Conservation (phyloP, 2,329 filamentous ascomycete species). For the Hymenoscyphus linearis region DNA sequence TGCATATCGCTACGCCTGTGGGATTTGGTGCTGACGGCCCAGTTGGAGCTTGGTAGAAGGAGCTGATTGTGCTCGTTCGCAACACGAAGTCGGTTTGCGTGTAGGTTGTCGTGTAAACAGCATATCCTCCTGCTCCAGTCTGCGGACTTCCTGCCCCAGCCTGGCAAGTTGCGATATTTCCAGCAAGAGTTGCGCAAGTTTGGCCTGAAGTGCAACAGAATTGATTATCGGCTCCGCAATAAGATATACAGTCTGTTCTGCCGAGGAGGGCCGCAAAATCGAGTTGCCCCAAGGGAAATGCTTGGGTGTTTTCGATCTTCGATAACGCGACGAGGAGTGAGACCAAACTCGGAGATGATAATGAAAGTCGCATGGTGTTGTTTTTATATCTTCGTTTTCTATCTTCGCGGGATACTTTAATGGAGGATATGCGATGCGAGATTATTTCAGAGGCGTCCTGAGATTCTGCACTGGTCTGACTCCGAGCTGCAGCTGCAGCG, state of each 20-base stretch:
- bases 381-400: background rate
- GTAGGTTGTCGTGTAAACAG: conserved; percentile 44
- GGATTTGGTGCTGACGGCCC: conserved; percentile 6
- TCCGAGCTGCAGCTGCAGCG: conserved; percentile 1
- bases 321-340: conserved; percentile 37
- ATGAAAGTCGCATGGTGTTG: conserved; percentile 35
- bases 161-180: conserved; percentile 46
- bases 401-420: conserved; percentile 5
- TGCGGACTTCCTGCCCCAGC: conserved; percentile 28
- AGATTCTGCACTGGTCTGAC: background rate
- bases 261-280: conserved; percentile 8
- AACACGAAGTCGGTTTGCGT: conserved; percentile 49
- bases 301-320: conserved; percentile 33
- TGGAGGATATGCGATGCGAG: conserved; percentile 4
- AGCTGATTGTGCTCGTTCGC: conserved; percentile 54
- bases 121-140: conserved; percentile 36
- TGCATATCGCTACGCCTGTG: conserved; percentile 41
- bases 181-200: conserved; percentile 45
- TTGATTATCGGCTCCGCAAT: conserved; percentile 51
- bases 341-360: conserved; percentile 27
- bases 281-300: conserved; percentile 37
- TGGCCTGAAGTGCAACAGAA: conserved; percentile 49
- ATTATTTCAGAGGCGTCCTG: background rate
- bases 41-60: conserved; percentile 36
- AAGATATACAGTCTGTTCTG: conserved; percentile 38